Evolutionary conservation across 2,329 filamentous ascomycete species (phyloP), one percentile per base, ranked within the genome.

Genomic region (Didymella arachidicola): DNA sequence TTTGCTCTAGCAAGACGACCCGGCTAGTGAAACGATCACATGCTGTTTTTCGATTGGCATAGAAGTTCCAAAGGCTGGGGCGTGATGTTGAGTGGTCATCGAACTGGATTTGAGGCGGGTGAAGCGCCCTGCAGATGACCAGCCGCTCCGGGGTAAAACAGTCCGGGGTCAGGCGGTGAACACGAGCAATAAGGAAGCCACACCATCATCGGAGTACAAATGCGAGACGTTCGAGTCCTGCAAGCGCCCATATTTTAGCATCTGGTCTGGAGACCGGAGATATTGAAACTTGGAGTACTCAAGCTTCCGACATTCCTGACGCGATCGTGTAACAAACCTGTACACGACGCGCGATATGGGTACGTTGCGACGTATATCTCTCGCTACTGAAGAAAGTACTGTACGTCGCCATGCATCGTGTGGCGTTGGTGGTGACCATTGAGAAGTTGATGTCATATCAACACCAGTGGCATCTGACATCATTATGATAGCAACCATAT

Each of bases 111-210:
- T 30, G 36, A 39, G 36, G 26, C 39, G 45, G 42, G 51, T 32
- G 46, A 26, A 38, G 22, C 26, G 41, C 49, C 27, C 18, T 52
- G 59, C 59, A 59, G 52, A 59, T 56, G 53, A 62, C 59, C 45
- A 56, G 34, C 62, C 62, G 50, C 59, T 60, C 57, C 38, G 54
- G 54, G 54, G 47, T 34, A 42, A 39, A 39, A 8, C 2, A 39
- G 36, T 19, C 46, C 36, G 39, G 30, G 46, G 42, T 50, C 47
- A 43, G 12, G 38, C 8, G 39, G 32, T 19, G 0, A 16, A 27
- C 19, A 19, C 27, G 32, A 18, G 11, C 26, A 12, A 38, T 43
- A 48, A 49, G 45, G 41, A 18, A 30, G 39, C 44, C 43, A 54
- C 18, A 18, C 25, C n/a, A 32, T 41, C 34, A 32, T 46, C n/a